Base-by-base conservation (phyloP, 2,329 filamentous ascomycete genomes). In the Escovopsis sp. region DNA sequence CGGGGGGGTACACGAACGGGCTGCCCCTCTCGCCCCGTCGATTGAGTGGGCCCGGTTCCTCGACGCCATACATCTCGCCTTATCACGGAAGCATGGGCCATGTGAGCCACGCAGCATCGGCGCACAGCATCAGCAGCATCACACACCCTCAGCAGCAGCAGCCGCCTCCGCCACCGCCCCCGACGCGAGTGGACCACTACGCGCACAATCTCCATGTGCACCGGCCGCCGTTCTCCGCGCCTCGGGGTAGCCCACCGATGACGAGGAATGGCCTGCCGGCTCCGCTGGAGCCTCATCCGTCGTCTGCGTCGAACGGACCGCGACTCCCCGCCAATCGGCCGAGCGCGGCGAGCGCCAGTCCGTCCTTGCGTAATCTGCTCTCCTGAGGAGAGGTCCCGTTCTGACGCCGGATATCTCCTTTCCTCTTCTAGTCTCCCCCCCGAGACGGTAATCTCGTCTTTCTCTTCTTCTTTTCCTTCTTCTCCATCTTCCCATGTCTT, bases 331-430 rank as follows among this genome's bases (percentile, higher is more conserved):
- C 70, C 33, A 52, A 41, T 15, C 60, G 68, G 33, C 61, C 66
- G 23, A 70, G 69, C 34, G 79, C 79, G n/a, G 80, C 80, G 4
- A 86, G 81, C 48, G 79, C 80, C 13, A 86, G 76, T 48, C 79
- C 81, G 10, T 85, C 80, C 9, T 54, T 87, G 41, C 72, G 76
- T 46, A 86, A 87, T 48, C 56, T 87, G 33, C 65, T 87, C 36
- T 79, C 73, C 33, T 84, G 56, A 60, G 16, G 7, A n/a, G n/a
- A n/a, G n/a, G n/a, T n/a, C n/a, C n/a, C n/a, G n/a, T n/a, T n/a
- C n/a, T n/a, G n/a, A n/a, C n/a, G n/a, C n/a, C n/a, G n/a, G n/a
- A n/a, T n/a, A n/a, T n/a, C n/a, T n/a, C n/a, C n/a, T n/a, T n/a
- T n/a, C n/a, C n/a, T n/a, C n/a, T 10, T 14, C 30, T 11, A 15